These are phyloP conservation scores for Moesziomyces globuligerus DNA, from an alignment of 1,284 basidiomycete genomes.

Conservation along the genomic window DNA sequence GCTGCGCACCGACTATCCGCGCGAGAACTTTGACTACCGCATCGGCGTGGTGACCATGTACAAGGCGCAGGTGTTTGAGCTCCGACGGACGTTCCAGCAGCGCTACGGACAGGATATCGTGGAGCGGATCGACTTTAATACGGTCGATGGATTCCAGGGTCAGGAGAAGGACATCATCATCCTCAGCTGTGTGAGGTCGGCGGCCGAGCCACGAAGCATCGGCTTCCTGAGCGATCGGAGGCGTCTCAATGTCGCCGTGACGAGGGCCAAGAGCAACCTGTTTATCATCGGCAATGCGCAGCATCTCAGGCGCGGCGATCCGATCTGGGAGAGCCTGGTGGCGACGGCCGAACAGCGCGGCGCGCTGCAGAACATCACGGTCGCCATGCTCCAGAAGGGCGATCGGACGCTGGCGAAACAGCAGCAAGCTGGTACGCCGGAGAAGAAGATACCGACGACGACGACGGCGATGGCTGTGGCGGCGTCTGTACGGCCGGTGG, in stretches of 20 bases:
- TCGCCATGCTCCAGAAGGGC: constrained; percentile 33
- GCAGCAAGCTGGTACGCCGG: constrained; percentile 10
- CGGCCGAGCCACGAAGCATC: constrained; percentile 69
- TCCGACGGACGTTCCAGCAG: constrained; percentile 77
- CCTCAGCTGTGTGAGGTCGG: constrained; percentile 93
- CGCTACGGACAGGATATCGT: constrained; percentile 79
- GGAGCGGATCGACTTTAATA: constrained; percentile 87
- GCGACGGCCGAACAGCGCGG: constrained; percentile 44
- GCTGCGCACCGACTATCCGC: constrained; percentile 73
- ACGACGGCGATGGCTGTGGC: not conserved
- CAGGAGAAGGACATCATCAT: constrained; percentile 99
- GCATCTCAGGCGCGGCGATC: constrained; percentile 80
- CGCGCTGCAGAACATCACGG: constrained; percentile 36
- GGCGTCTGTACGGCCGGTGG: constrained; percentile 1
- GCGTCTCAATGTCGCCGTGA: constrained; percentile 86
- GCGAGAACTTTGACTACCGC: constrained; percentile 76
- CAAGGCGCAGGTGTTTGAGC: constrained; percentile 84
- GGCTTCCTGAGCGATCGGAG: constrained; percentile 75
- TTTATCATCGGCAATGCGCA: constrained; percentile 91
- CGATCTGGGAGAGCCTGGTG: constrained; percentile 54
- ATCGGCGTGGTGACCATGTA: constrained; percentile 97
- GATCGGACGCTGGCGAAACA: constrained; percentile 40
- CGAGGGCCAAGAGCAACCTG: constrained; percentile 90
- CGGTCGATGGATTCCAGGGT: constrained; percentile 99
- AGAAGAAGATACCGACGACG: constrained; percentile 10